phyloP scores from a whole-genome alignment of 2,329 filamentous ascomycete genomes.

The Cladophialophora psammophila region DNA sequence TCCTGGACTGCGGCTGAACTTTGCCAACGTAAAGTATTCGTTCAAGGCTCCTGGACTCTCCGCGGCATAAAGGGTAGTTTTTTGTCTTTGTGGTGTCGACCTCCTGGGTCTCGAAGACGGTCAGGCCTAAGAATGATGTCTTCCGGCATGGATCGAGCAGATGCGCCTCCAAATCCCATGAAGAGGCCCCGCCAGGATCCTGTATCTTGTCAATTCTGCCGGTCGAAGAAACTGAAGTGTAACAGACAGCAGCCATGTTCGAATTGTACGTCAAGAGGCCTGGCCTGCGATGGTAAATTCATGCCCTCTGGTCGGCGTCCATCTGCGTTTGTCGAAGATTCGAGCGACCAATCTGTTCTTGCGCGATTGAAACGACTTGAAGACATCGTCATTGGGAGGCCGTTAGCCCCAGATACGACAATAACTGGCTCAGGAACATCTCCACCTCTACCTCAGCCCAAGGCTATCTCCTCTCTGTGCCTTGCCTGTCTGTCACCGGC shows the following conservation, averaged over 20 bases:
- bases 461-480: slow-evolving; percentile 3
- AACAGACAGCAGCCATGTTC: slow-evolving; percentile 58
- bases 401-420: slow-evolving; percentile 2
- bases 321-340: slow-evolving; percentile 7
- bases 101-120: neutral
- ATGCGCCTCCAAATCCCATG: slow-evolving; percentile 25
- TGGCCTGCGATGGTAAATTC: slow-evolving; percentile 41
- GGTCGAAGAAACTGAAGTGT: slow-evolving; percentile 60
- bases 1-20: no score
- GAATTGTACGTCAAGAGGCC: slow-evolving; percentile 50
- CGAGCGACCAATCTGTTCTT: slow-evolving; percentile 31
- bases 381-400: slow-evolving; percentile 34
- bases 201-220: slow-evolving; percentile 51
- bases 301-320: slow-evolving; percentile 11
- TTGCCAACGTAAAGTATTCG: neutral
- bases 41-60: neutral
- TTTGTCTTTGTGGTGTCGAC: neutral
- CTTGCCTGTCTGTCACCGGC: slow-evolving; percentile 27
- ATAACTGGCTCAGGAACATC: neutral
- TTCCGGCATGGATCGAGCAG: neutral
- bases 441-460: neutral
- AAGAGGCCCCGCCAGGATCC: slow-evolving; percentile 47
- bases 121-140: neutral
- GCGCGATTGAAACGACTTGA: slow-evolving; percentile 36
- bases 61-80: neutral